Evolutionary conservation across 2,329 filamentous ascomycete species (phyloP).

Genomic region (Penicillium sp.): DNA sequence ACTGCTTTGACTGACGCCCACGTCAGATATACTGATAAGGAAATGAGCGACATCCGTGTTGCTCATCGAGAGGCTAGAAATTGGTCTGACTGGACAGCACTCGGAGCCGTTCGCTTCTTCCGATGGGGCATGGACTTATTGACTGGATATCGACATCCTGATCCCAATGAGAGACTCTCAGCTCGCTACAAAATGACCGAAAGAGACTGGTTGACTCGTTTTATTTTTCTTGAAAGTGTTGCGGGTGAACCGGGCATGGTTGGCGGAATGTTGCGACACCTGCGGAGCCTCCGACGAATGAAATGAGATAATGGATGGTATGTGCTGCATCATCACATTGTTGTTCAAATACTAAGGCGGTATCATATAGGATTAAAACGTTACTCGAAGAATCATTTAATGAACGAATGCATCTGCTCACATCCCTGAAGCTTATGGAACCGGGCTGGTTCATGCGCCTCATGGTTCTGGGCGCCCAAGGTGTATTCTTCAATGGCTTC

Average conservation of each 20-base stretch:
- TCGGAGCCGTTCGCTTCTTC: slow-evolving; percentile 72
- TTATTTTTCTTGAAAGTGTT: slow-evolving; percentile 92
- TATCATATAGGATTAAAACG: slow-evolving; percentile 72
- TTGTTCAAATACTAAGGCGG: not conserved
- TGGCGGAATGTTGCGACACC: slow-evolving; percentile 87
- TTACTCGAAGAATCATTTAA: slow-evolving; percentile 88
- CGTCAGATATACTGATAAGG: slow-evolving; percentile 66
- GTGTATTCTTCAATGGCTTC: slow-evolving; percentile 92
- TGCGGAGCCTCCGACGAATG: slow-evolving; percentile 79
- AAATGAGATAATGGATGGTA: slow-evolving; percentile 89
- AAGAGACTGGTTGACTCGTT: slow-evolving; percentile 83
- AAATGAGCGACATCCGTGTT: slow-evolving; percentile 73
- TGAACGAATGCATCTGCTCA: slow-evolving; percentile 89
- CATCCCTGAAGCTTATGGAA: slow-evolving; percentile 87
- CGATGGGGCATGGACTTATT: slow-evolving; percentile 79
- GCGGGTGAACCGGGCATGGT: slow-evolving; percentile 97
- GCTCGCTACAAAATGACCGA: slow-evolving; percentile 73
- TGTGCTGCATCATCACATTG: slow-evolving; percentile 8
- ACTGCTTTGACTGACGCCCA: slow-evolving; percentile 12
- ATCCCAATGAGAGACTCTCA: slow-evolving; percentile 40
- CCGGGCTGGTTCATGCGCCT: slow-evolving; percentile 86
- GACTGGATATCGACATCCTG: slow-evolving; percentile 77
- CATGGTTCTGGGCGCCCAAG: slow-evolving; percentile 88
- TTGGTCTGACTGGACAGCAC: slow-evolving; percentile 75
- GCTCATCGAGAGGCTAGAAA: slow-evolving; percentile 75